Evolutionary conservation across 2,329 filamentous ascomycete species (phyloP).

Genomic region (Cyclaneusma minus): DNA sequence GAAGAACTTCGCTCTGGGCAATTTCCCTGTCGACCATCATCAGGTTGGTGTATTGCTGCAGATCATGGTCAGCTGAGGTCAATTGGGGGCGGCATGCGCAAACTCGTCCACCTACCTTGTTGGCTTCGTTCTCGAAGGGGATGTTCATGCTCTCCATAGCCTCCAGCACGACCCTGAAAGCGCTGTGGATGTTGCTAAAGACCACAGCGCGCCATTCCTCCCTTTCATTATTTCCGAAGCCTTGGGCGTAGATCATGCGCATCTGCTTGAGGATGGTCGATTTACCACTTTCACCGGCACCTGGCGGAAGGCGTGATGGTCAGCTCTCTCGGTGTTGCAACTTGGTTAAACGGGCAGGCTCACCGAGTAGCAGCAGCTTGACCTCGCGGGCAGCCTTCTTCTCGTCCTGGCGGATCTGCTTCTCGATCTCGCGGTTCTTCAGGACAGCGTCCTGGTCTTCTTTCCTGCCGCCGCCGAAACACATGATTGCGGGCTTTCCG

Average conservation of each 20-base stretch:
- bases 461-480: conserved; percentile 42
- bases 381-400: conserved; percentile 77
- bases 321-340: background rate
- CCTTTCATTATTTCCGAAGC: conserved; percentile 79
- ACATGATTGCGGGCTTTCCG: conserved; percentile 31
- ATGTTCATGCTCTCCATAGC: conserved; percentile 81
- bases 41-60: conserved; percentile 60
- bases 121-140: conserved; percentile 62
- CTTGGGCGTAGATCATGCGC: conserved; percentile 90
- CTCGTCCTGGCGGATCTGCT: conserved; percentile 70
- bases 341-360: conserved; percentile 14
- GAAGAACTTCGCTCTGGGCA: conserved; percentile 65
- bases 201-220: conserved; percentile 91
- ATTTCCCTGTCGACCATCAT: conserved; percentile 73
- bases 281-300: conserved; percentile 89
- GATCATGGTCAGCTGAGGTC: conserved; percentile 2
- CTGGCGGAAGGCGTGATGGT: conserved; percentile 26
- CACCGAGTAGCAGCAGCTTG: conserved; percentile 87
- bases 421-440: conserved; percentile 68
- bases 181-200: conserved; percentile 86
- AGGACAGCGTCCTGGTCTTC: conserved; percentile 28
- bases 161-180: conserved; percentile 77
- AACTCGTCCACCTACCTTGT: conserved; percentile 44
- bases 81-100: conserved; percentile 1
- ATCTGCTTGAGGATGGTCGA: conserved; percentile 98